These are phyloP conservation scores for Candida sakaeoensis DNA, from an alignment of 805 yeast species.

Conservation along the genomic window DNA sequence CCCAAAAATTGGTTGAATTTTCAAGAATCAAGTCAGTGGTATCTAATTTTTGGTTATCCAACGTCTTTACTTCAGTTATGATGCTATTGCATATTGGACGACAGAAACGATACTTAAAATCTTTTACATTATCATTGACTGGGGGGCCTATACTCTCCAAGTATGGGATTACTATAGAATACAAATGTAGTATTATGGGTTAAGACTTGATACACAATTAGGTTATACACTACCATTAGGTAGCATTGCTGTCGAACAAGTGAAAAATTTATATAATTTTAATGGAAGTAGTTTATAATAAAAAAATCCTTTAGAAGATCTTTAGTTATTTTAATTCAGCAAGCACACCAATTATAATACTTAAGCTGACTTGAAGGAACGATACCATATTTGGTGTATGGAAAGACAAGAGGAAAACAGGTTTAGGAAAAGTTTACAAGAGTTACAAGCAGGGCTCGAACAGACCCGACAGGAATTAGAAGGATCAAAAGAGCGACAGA, in stretches of 20 bases:
- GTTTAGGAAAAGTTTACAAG: background rate
- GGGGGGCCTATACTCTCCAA: background rate
- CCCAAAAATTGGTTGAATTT: background rate
- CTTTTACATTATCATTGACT: background rate
- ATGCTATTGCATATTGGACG: background rate
- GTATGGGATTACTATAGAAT: no score
- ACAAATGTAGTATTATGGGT: background rate
- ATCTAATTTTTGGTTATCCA: background rate
- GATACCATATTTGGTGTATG: background rate
- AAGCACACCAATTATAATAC: background rate
- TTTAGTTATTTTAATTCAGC: background rate
- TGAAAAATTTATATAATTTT: background rate
- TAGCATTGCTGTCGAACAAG: background rate
- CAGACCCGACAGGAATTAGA: background rate
- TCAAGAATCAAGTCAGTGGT: background rate
- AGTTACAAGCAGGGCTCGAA: background rate
- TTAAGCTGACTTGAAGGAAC: background rate
- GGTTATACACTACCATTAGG: background rate
- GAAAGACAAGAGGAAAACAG: background rate
- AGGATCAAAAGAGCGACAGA: background rate
- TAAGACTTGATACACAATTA: background rate
- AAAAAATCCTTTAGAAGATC: no score
- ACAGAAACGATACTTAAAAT: background rate
- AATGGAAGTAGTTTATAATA: no score
- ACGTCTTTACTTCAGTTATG: background rate